phyloP scores from a whole-genome alignment of 2,329 filamentous ascomycete species.

The Reticulascus tulasneorum region DNA sequence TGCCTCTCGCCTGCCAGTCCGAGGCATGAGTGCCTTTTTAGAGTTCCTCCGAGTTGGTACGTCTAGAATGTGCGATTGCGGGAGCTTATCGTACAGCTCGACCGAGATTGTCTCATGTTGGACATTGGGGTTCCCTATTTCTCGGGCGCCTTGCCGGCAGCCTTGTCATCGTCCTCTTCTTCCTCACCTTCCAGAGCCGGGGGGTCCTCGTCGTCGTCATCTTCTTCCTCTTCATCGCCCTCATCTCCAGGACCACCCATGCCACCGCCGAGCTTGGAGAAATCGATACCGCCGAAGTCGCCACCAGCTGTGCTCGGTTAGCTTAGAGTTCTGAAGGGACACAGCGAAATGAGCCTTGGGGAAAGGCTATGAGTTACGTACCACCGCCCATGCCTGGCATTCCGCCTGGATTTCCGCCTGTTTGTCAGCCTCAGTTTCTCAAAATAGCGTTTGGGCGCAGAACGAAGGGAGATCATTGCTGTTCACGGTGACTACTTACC shows the following conservation, averaged over 20 bases:
- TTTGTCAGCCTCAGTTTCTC: constrained; percentile 8
- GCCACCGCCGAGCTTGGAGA: constrained; percentile 79
- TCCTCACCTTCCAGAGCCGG: constrained; percentile 70
- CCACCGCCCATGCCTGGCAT: constrained; percentile 50
- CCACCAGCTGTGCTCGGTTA: constrained; percentile 38
- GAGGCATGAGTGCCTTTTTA: too few species aligned
- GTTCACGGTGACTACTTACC: constrained; percentile 36
- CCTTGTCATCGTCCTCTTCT: constrained; percentile 33
- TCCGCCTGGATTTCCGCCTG: constrained; percentile 54
- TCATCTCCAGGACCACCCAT: constrained; percentile 43
- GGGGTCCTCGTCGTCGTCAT: constrained; percentile 77
- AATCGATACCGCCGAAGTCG: constrained; percentile 85
- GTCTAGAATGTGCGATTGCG: too few species aligned
- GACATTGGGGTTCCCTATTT: too few species aligned
- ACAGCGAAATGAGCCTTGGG: constrained; percentile 5
- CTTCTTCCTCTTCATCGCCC: constrained; percentile 47
- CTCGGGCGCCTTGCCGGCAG: constrained; percentile 12
- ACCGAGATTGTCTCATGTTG: too few species aligned
- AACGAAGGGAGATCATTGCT: constrained; percentile 1
- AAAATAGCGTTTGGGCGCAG: not conserved
- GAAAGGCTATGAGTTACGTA: constrained; percentile 26
- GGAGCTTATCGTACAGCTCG: too few species aligned
- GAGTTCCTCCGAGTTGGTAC: too few species aligned
- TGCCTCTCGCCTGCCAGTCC: not conserved
- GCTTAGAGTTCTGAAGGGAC: not conserved